These are phyloP conservation scores for Xylaria sp. DNA, from an alignment of 2,329 filamentous ascomycete species.

Conservation along the genomic window DNA sequence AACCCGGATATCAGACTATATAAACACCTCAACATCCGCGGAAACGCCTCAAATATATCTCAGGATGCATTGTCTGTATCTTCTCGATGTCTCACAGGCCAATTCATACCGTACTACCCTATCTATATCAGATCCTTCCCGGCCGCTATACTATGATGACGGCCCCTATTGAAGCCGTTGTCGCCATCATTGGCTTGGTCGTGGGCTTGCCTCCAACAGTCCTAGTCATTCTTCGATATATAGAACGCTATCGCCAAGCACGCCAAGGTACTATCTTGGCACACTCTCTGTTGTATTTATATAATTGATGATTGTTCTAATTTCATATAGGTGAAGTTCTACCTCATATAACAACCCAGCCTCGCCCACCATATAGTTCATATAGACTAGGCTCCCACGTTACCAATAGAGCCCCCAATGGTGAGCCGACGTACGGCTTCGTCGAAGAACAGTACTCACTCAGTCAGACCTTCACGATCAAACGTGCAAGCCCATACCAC, in stretches of 20 bases:
- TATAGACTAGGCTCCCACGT: neutral
- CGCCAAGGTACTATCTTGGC: neutral
- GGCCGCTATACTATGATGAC: neutral
- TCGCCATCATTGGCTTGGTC: conserved; percentile 10
- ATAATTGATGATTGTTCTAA: neutral
- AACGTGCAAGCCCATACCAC: neutral
- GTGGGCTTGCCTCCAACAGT: conserved; percentile 4
- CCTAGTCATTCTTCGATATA: conserved; percentile 5
- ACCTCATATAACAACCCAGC: neutral
- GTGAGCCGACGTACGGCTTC: neutral
- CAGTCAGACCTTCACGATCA: neutral
- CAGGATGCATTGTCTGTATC: neutral
- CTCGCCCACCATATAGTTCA: neutral
- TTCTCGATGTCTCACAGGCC: neutral
- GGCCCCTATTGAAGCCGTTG: conserved; percentile 1
- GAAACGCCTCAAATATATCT: neutral
- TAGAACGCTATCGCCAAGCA: neutral
- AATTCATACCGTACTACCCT: too few species aligned
- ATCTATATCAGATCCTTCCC: neutral
- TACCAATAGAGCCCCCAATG: neutral
- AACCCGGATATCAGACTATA: neutral
- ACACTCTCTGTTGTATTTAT: too few species aligned
- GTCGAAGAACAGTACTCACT: conserved; percentile 19
- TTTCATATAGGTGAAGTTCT: neutral
- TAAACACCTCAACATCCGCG: neutral